Base-by-base conservation (phyloP, 2,329 filamentous ascomycete genomes). In the Hymenoscyphus scutula region DNA sequence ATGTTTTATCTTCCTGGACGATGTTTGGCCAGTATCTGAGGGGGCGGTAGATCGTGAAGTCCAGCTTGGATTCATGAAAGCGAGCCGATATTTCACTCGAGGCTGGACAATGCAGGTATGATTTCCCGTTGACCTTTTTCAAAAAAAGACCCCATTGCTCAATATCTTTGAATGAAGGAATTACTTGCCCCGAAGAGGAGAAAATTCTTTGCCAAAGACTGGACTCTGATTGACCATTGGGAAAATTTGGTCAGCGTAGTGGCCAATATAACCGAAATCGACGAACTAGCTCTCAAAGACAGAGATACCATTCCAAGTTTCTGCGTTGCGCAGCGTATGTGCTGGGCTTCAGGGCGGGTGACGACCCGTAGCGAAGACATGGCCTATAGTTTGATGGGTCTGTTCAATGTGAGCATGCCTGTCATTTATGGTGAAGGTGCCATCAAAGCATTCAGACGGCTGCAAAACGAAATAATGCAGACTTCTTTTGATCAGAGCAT, bases 71-170 rank as follows among this genome's bases (percentile, higher is more conserved):
- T 29, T 32, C 19, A n/a, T 54, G 15, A 30, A 17, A 19, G 53
- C 25, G n/a, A 54, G 53, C 11, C 25, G 29, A 19, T 54, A 27
- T 27, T 54, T 54, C 53, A 54, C 27, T 29, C 53, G 53, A 32
- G 27, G 53, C 2, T 54, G 53, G 56, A 58, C 56, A 1, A 34
- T 8, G 7, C 56, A 58, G 38, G 25, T 51, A 51, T 4, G n/a
- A 45, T 51, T 4, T 11, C 1, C 2, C 19, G 23, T 11, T 51
- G 7, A 10, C 5, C 19, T 23, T 10, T 11, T 10, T 48, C 5
- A 51, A 13, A 51, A 13, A 51, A 51, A 13, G 19, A 23, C 3
- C 25, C 6, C 8, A 25, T 51, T 25, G 19, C 45, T 51, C 19
- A 51, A 19, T 5, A 25, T 5, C 2, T 51, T 10, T 5, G 23